These are phyloP conservation scores for Dryadomyces quercus-mongolicae DNA, from an alignment of 2,329 filamentous ascomycete genomes.

Conservation along the genomic window DNA sequence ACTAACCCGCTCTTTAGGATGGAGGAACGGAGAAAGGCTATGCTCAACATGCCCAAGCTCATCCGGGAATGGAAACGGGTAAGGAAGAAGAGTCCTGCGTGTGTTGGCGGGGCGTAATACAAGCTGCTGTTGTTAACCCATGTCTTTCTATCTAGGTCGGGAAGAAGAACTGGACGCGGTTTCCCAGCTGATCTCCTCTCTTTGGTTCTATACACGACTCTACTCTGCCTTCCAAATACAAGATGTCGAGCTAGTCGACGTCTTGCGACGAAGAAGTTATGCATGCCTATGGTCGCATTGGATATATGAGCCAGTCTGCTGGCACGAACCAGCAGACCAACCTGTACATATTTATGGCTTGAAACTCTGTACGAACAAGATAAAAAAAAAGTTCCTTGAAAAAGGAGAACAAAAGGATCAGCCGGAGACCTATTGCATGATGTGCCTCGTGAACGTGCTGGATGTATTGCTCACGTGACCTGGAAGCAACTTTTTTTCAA, in stretches of 20 bases:
- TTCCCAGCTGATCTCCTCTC: constrained; percentile 34
- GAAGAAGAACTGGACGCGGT: constrained; percentile 44
- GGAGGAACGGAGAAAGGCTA: constrained; percentile 81
- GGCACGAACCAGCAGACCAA: neutral
- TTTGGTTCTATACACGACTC: neutral
- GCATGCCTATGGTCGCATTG: neutral
- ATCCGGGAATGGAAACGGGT: constrained; percentile 91
- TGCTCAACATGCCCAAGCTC: constrained; percentile 88
- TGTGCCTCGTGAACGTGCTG: too few relatives aligned
- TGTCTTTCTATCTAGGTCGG: constrained; percentile 29
- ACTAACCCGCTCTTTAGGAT: constrained; percentile 36
- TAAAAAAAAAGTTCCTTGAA: neutral
- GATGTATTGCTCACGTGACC: neutral
- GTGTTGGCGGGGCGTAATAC: neutral
- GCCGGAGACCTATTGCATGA: too few relatives aligned
- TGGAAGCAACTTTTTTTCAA: neutral
- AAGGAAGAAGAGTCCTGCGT: too few relatives aligned
- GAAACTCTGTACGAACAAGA: neutral
- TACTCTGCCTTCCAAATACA: too few relatives aligned
- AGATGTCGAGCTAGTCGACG: too few relatives aligned
- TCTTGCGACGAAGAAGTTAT: too few relatives aligned
- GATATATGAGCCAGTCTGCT: neutral
- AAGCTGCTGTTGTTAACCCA: constrained; percentile 19
- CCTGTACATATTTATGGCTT: neutral
- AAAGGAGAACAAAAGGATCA: too few relatives aligned